These are phyloP conservation scores for Corynascus novoguineensis DNA, from an alignment of 495 filamentous ascomycete genomes.

Conservation along the genomic window DNA sequence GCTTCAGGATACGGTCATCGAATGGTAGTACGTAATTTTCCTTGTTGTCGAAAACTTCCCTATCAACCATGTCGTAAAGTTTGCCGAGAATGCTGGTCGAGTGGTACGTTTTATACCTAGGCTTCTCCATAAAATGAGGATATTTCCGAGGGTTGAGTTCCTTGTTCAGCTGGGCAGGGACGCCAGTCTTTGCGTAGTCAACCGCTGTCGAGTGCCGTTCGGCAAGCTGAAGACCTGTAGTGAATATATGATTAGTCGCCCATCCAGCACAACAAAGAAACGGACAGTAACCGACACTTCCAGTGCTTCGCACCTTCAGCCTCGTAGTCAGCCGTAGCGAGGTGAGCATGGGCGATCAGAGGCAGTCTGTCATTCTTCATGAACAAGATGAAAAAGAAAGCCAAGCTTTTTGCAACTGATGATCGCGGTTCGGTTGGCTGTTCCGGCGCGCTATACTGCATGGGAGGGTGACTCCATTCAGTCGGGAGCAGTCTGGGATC, in stretches of 20 bases:
- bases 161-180: conserved; percentile 60
- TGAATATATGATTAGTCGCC: background rate
- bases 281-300: conserved; percentile 45
- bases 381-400: conserved; percentile 80
- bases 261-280: background rate
- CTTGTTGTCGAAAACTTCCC: conserved; percentile 54
- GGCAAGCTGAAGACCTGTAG: conserved; percentile 60
- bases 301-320: conserved; percentile 57
- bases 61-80: conserved; percentile 64
- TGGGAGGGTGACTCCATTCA: conserved; percentile 65
- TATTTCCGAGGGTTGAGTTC: conserved; percentile 55
- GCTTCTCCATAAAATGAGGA: conserved; percentile 92
- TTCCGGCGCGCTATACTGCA: conserved; percentile 59
- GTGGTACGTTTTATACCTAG: conserved; percentile 48
- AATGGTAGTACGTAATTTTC: conserved; percentile 66
- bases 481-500: conserved; percentile 67
- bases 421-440: conserved; percentile 46
- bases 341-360: conserved; percentile 75
- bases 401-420: conserved; percentile 65
- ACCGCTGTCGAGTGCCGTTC: conserved; percentile 83
- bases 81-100: conserved; percentile 73
- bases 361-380: conserved; percentile 88
- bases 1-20: conserved; percentile 68
- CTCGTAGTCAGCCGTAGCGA: conserved; percentile 66
- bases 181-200: conserved; percentile 88